A percentile compares a stretch with the other conserved stretches of the same genome.
These are phyloP conservation scores for Phragmites australis DNA, from an alignment of 176 grass and related monocot genomes.

Conservation along the genomic window DNA sequence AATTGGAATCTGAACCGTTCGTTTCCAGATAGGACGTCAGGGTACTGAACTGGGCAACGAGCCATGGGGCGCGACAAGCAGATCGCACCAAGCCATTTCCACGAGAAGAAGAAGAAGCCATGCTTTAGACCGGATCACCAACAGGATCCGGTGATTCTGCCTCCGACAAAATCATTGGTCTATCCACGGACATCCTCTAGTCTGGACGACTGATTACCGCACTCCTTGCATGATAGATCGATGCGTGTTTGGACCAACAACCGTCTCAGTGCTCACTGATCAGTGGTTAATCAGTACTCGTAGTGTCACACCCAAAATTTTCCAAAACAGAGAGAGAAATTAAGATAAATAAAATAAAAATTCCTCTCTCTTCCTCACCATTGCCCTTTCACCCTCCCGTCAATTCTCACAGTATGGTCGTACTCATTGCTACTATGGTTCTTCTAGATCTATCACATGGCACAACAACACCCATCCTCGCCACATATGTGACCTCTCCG, in stretches of 20 bases:
- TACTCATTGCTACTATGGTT: no score
- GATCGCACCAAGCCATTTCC: neutral
- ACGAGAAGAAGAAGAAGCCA: neutral
- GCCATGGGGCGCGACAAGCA: neutral
- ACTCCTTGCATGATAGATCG: neutral
- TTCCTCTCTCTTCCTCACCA: no score
- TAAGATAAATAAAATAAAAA: no score
- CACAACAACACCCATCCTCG: no score
- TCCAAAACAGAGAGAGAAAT: no score
- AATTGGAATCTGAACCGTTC: neutral
- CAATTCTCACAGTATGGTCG: no score
- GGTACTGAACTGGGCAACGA: neutral
- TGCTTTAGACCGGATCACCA: neutral
- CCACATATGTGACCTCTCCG: no score
- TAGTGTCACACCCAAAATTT: no score
- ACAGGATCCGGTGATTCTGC: neutral
- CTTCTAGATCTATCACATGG: no score
- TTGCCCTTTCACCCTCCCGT: no score
- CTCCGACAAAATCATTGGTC: neutral
- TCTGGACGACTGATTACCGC: neutral
- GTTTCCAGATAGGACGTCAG: neutral
- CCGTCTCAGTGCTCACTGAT: neutral
- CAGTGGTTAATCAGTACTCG: constrained; percentile 1
- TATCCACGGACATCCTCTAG: neutral
- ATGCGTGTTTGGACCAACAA: constrained; percentile 41